Percentiles rank a stretch among this genome's conserved stretches.
These are phyloP conservation scores for Dianthus caryophyllus DNA, from an alignment of 148 eudicot species.

Conservation along the genomic window DNA sequence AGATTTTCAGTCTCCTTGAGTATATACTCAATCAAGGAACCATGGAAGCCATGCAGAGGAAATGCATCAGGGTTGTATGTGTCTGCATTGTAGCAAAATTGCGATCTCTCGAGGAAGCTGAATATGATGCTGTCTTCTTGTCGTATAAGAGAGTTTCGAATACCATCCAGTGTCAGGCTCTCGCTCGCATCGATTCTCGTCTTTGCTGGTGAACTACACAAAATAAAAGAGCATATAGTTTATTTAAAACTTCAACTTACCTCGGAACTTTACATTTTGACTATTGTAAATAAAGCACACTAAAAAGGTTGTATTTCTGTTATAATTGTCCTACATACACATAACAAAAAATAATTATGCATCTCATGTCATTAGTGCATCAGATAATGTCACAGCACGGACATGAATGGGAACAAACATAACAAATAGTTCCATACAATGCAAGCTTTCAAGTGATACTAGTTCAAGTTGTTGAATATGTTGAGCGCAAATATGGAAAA, in stretches of 20 bases:
- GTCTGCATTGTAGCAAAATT: constrained; percentile 71
- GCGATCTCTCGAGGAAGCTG: constrained; percentile 86
- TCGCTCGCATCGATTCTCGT: constrained; percentile 68
- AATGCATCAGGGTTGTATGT: constrained; percentile 77
- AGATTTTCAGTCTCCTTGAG: constrained; percentile 86
- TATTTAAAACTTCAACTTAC: not conserved
- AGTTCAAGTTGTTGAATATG: not conserved
- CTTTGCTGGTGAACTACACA: constrained; percentile 39
- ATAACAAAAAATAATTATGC: not conserved
- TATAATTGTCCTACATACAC: not conserved
- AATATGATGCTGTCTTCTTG: constrained; percentile 97
- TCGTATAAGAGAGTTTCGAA: constrained; percentile 71
- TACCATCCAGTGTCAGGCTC: constrained; percentile 73
- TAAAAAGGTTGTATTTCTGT: not conserved
- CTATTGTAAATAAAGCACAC: not conserved
- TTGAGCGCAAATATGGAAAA: not conserved
- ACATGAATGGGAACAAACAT: not conserved
- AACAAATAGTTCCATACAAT: not conserved
- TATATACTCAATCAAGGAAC: constrained; percentile 76
- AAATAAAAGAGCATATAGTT: constrained; percentile 9
- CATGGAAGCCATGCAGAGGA: constrained; percentile 56
- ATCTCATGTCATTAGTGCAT: not conserved
- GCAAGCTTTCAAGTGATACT: not conserved
- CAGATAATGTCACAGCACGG: not conserved
- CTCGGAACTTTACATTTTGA: not conserved